Percentiles rank a stretch among this genome's conserved stretches.
These are phyloP conservation scores for Micractinium conductrix DNA, from an alignment of 139 green algal genomes.

Conservation along the genomic window DNA sequence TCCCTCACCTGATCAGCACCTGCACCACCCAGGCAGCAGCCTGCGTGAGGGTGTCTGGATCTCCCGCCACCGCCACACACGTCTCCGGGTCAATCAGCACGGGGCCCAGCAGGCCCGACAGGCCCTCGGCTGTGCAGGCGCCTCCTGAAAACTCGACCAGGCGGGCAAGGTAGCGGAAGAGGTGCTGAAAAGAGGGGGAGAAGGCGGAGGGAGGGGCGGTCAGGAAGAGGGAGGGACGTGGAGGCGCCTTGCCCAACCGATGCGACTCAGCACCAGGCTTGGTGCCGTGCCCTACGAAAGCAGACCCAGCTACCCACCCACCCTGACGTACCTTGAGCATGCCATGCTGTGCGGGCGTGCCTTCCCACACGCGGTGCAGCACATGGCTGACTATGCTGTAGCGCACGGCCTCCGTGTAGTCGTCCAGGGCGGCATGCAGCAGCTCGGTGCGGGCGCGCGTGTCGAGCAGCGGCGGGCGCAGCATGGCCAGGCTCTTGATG, in stretches of 20 bases:
- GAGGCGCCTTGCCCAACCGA: too few species aligned
- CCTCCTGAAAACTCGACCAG: conserved; percentile 7
- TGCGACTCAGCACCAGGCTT: neutral
- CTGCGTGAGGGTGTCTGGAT: neutral
- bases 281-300: neutral
- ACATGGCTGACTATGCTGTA: neutral
- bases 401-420: neutral
- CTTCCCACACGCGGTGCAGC: conserved; percentile 5
- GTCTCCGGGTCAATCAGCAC: conserved; percentile 41
- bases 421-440: neutral
- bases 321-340: neutral
- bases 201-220: neutral
- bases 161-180: conserved; percentile 36
- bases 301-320: neutral
- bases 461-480: conserved; percentile 14
- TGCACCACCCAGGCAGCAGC: conserved; percentile 21
- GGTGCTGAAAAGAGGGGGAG: neutral
- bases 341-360: neutral
- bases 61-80: neutral
- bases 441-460: neutral
- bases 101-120: conserved; percentile 33
- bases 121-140: neutral
- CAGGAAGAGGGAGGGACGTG: too few species aligned
- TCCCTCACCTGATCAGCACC: conserved; percentile 21
- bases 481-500: conserved; percentile 24